phyloP scores from a whole-genome alignment of 805 yeast genomes.

The Candida ficus region DNA sequence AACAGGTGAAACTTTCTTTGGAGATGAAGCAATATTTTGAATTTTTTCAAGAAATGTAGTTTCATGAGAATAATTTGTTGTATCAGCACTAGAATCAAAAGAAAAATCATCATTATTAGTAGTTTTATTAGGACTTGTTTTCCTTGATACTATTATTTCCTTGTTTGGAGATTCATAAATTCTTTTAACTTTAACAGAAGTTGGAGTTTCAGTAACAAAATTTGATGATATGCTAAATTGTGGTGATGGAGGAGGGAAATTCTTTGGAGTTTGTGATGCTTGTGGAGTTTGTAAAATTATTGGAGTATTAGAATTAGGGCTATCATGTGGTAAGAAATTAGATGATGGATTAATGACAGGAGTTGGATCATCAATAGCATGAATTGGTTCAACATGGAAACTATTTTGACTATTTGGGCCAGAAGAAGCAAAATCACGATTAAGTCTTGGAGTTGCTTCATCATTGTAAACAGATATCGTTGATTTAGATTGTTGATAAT shows the following conservation, averaged over 20 bases:
- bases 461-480: conserved; percentile 12
- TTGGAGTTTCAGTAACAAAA: conserved; percentile 4
- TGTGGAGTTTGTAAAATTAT: not conserved
- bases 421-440: conserved; percentile 4
- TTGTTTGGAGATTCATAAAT: conserved; percentile 3
- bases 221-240: conserved; percentile 2
- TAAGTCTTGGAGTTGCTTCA: conserved; percentile 20
- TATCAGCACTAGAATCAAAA: conserved; percentile 12
- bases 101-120: conserved; percentile 7
- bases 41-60: conserved; percentile 6
- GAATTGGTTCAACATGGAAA: not conserved
- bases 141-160: not conserved
- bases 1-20: not conserved
- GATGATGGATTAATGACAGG: conserved; percentile 2
- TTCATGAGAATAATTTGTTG: conserved; percentile 20
- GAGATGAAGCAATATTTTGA: not conserved
- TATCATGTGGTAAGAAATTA: not conserved
- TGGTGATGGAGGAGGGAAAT: conserved; percentile 3
- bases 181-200: conserved; percentile 2
- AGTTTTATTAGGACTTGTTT: not conserved
- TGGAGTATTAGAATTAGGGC: conserved; percentile 1
- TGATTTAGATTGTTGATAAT: conserved; percentile 4
- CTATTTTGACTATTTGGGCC: not conserved
- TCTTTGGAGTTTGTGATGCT: not conserved
- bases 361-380: conserved; percentile 4